A percentile compares a stretch with the other conserved stretches of the same genome.
Evolutionary conservation across 73 alveolate species (phyloP).

Genomic region (Paramecium pentaurelia): DNA sequence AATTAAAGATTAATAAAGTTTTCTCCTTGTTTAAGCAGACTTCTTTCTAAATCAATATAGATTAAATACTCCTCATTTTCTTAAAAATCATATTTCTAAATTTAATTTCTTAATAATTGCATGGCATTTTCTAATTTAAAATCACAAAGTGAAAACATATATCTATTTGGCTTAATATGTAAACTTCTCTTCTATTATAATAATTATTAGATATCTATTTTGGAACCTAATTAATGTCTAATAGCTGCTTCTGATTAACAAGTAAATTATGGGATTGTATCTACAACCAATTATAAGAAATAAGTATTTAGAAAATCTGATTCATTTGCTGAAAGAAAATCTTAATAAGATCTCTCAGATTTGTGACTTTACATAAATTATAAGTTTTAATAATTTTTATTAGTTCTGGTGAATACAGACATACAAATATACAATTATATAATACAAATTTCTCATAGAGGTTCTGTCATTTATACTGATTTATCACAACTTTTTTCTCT

Average conservation of each 20-base stretch:
- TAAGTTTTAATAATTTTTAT: not conserved
- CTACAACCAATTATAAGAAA: not conserved
- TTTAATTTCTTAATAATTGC: not conserved
- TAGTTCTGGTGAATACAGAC: not conserved
- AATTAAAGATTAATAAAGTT: not conserved
- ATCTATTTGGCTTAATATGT: not conserved
- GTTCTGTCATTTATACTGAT: conserved; percentile 8
- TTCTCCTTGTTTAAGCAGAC: not conserved
- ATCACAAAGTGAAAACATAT: not conserved
- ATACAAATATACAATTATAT: not conserved
- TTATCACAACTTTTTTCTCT: not conserved
- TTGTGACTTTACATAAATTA: not conserved
- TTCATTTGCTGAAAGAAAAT: not conserved
- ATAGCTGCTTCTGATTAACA: not conserved
- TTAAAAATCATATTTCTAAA: not conserved
- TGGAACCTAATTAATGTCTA: not conserved
- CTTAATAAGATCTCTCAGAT: not conserved
- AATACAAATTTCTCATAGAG: not conserved
- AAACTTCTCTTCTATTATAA: not conserved
- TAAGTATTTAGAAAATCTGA: not conserved
- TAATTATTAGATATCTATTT: not conserved
- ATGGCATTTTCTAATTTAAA: not conserved
- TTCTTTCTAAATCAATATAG: not conserved
- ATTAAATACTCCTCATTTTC: conserved; percentile 5
- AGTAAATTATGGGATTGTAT: not conserved